phyloP scores from a whole-genome alignment of 768 basidiomycete genomes.

The Steccherinum ochraceum region DNA sequence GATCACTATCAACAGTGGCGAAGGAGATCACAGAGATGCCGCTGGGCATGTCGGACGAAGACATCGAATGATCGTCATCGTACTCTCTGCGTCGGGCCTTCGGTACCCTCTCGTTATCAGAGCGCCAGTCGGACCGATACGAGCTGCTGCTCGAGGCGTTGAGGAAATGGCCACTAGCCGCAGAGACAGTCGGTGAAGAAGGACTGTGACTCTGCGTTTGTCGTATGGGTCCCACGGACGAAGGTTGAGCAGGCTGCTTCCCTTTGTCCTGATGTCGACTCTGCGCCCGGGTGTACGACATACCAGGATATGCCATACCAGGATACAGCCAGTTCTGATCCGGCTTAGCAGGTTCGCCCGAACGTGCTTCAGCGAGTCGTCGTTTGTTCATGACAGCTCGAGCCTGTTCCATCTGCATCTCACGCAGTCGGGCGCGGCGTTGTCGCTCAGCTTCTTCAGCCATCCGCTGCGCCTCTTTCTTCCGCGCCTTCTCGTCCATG shows the following conservation, averaged over 20 bases:
- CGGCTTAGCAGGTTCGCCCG: constrained; percentile 22
- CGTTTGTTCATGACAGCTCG: constrained; percentile 89
- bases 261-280: constrained; percentile 31
- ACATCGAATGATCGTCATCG: constrained; percentile 91
- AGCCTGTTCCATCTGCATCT: constrained; percentile 78
- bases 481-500: constrained; percentile 63
- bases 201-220: constrained; percentile 42
- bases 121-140: constrained; percentile 37
- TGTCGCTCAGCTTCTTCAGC: constrained; percentile 81
- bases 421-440: constrained; percentile 68
- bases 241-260: constrained; percentile 35
- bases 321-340: constrained; percentile 30
- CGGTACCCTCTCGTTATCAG: constrained; percentile 52
- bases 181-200: constrained; percentile 43
- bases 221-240: constrained; percentile 56
- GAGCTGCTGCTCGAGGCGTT: constrained; percentile 8
- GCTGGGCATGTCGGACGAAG: constrained; percentile 77
- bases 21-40: constrained; percentile 77
- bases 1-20: constrained; percentile 81
- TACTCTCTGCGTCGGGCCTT: constrained; percentile 80
- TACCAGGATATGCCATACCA: background rate
- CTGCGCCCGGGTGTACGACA: constrained; percentile 2
- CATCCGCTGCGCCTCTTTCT: constrained; percentile 76
- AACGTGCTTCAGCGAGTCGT: constrained; percentile 52
- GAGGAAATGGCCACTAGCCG: constrained; percentile 42